These are phyloP conservation scores for Pseudoturritis turrita DNA, from an alignment of 345 rosid species.

Conservation along the genomic window DNA sequence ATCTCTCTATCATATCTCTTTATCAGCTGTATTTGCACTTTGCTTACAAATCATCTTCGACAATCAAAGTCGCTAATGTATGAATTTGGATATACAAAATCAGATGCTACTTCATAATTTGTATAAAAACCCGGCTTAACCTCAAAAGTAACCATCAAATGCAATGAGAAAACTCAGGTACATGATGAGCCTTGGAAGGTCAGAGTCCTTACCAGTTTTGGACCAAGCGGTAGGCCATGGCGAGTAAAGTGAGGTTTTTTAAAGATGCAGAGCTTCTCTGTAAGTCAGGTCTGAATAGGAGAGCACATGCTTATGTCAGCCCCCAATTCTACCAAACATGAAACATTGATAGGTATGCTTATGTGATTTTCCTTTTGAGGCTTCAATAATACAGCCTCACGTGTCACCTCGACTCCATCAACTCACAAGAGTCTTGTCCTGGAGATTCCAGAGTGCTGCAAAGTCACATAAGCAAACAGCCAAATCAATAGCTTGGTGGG, in stretches of 20 bases:
- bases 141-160: neutral
- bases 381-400: slow-evolving; percentile 27
- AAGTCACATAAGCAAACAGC: slow-evolving; percentile 35
- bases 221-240: slow-evolving; percentile 28
- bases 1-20: neutral
- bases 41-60: slow-evolving; percentile 1
- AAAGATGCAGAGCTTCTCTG: slow-evolving; percentile 6
- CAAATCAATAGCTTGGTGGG: slow-evolving; percentile 26
- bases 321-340: slow-evolving; percentile 33
- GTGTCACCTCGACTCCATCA: slow-evolving; percentile 27
- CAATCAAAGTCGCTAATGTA: slow-evolving; percentile 11
- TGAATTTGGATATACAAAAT: slow-evolving; percentile 17
- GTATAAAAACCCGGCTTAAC: neutral
- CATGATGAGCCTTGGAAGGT: slow-evolving; percentile 21
- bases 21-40: slow-evolving; percentile 8
- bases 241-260: slow-evolving; percentile 13
- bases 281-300: slow-evolving; percentile 20
- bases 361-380: slow-evolving; percentile 14
- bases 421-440: slow-evolving; percentile 27
- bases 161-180: slow-evolving; percentile 7
- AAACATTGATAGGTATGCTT: slow-evolving; percentile 22
- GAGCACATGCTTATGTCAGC: slow-evolving; percentile 34
- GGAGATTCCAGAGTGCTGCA: slow-evolving; percentile 30
- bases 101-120: slow-evolving; percentile 5
- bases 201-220: slow-evolving; percentile 21